These are phyloP conservation scores for Ophiosphaerella korrae DNA, from an alignment of 2,329 filamentous ascomycete species.

Conservation along the genomic window DNA sequence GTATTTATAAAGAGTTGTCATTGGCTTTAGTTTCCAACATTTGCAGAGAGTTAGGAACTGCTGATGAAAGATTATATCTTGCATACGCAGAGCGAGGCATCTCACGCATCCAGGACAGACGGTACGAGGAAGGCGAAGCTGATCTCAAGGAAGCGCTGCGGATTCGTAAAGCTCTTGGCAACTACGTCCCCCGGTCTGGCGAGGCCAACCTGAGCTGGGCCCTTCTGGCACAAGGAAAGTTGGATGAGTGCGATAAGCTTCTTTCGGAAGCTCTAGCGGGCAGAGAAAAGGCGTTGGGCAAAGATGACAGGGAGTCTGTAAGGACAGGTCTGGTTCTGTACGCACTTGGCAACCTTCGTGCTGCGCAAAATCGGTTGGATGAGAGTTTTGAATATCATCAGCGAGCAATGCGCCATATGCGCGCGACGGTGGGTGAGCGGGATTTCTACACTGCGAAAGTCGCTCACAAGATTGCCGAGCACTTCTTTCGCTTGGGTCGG, in stretches of 20 bases:
- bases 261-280: background rate
- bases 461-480: too few relatives aligned
- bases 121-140: constrained; percentile 5
- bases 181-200: constrained; percentile 4
- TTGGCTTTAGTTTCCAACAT: constrained; percentile 3
- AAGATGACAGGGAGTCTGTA: too few relatives aligned
- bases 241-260: constrained; percentile 4
- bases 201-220: constrained; percentile 6
- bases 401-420: too few relatives aligned
- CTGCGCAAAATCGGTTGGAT: too few relatives aligned
- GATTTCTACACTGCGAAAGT: too few relatives aligned
- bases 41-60: constrained; percentile 3
- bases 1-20: constrained; percentile 5
- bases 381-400: too few relatives aligned
- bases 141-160: constrained; percentile 1
- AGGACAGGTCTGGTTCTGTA: too few relatives aligned
- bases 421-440: too few relatives aligned
- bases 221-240: constrained; percentile 4
- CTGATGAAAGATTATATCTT: constrained; percentile 7
- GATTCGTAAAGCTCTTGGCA: constrained; percentile 7
- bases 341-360: too few relatives aligned
- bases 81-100: constrained; percentile 8
- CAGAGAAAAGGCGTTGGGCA: too few relatives aligned
- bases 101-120: constrained; percentile 7
- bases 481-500: too few relatives aligned